Conservation (phyloP, 495 filamentous ascomycete genomes). For the Entonaema liquescens region DNA sequence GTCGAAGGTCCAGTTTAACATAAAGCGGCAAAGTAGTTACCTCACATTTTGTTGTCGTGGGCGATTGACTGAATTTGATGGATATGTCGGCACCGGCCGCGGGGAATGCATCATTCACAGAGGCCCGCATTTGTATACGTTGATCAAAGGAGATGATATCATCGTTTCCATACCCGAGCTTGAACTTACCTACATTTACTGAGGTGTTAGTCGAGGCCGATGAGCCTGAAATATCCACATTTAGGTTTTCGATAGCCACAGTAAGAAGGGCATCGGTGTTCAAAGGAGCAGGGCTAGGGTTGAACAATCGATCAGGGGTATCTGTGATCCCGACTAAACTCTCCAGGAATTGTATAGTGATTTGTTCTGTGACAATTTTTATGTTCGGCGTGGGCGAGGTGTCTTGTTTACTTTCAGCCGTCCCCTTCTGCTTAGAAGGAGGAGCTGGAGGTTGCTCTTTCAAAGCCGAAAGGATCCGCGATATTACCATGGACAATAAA, state of each 20-base stretch:
- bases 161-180: conserved; percentile 76
- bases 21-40: conserved; percentile 84
- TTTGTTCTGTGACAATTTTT: conserved; percentile 60
- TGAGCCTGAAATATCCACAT: conserved; percentile 46
- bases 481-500: conserved; percentile 68
- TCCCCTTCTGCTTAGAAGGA: conserved; percentile 33
- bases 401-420: conserved; percentile 37
- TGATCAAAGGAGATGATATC: conserved; percentile 78
- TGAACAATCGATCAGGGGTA: conserved; percentile 50
- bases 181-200: conserved; percentile 69
- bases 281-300: conserved; percentile 41
- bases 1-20: conserved; percentile 78
- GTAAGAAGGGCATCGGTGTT: conserved; percentile 60
- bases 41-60: conserved; percentile 65
- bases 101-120: conserved; percentile 68
- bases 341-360: conserved; percentile 72
- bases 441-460: conserved; percentile 38
- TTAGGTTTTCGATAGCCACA: conserved; percentile 57
- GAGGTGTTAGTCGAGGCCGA: conserved; percentile 50
- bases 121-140: conserved; percentile 73
- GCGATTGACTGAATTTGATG: conserved; percentile 63
- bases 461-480: conserved; percentile 60
- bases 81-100: conserved; percentile 70
- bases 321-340: conserved; percentile 61
- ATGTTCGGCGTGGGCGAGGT: conserved; percentile 50